Conservation (phyloP, 305 asterid genomes). For the Petunia hybrid region DNA sequence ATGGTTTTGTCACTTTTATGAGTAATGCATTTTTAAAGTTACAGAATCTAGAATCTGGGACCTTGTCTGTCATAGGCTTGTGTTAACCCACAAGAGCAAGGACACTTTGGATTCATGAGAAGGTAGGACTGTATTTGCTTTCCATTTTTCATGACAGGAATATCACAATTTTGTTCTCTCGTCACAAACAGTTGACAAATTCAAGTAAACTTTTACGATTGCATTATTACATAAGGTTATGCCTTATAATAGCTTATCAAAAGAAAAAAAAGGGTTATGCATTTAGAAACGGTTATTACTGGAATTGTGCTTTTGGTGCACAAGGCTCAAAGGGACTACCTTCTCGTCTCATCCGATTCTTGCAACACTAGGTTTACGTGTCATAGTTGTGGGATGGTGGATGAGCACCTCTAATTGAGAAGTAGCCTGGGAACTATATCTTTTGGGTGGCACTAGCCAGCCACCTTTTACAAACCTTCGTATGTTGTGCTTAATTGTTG, state of each 20-base stretch:
- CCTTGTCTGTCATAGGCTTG: background rate
- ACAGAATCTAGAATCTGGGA: background rate
- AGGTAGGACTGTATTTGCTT: conserved; percentile 5
- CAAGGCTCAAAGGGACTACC: conserved; percentile 18
- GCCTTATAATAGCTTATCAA: background rate
- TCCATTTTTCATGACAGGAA: background rate
- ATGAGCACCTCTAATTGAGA: conserved; percentile 12
- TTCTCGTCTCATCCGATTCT: conserved; percentile 13
- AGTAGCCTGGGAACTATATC: background rate
- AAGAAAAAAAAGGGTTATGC: background rate
- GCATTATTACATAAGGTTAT: conserved; percentile 2
- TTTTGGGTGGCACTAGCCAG: background rate
- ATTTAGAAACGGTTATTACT: background rate
- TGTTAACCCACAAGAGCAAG: conserved; percentile 1
- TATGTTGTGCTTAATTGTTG: background rate
- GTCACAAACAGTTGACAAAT: background rate
- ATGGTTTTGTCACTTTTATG: conserved; percentile 40
- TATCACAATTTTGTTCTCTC: background rate
- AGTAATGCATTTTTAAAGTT: conserved; percentile 20
- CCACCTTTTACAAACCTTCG: background rate
- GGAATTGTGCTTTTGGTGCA: background rate
- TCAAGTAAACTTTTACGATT: background rate
- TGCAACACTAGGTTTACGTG: conserved; percentile 6
- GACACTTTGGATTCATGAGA: background rate
- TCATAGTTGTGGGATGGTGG: conserved; percentile 24